These are phyloP conservation scores for Dactylella cylindrospora DNA, from an alignment of 2,329 filamentous ascomycete species.

Conservation along the genomic window DNA sequence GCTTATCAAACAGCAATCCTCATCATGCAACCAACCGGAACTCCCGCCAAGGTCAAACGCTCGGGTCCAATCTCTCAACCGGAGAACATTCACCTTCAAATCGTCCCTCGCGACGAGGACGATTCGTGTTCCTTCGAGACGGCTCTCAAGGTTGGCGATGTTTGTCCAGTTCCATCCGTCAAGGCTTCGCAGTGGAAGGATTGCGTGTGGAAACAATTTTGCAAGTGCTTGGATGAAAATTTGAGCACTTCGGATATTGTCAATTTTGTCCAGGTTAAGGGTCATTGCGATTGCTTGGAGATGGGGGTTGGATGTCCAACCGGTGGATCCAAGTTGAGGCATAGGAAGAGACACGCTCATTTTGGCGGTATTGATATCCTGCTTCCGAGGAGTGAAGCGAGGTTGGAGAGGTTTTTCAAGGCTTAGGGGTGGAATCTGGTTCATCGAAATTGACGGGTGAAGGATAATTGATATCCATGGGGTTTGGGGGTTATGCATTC, in stretches of 20 bases:
- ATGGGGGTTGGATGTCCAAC: slow-evolving; percentile 18
- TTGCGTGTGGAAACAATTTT: slow-evolving; percentile 40
- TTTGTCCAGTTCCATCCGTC: slow-evolving; percentile 15
- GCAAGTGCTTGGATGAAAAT: slow-evolving; percentile 27
- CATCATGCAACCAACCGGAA: too few species aligned
- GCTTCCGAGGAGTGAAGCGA: slow-evolving; percentile 12
- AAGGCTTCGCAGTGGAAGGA: slow-evolving; percentile 22
- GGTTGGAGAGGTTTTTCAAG: neutral
- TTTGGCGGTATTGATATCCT: slow-evolving; percentile 8
- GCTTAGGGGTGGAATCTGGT: too few species aligned
- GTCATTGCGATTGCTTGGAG: slow-evolving; percentile 35
- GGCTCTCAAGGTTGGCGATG: slow-evolving; percentile 14
- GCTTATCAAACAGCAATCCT: neutral
- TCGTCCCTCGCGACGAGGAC: neutral
- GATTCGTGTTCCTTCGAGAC: slow-evolving; percentile 14
- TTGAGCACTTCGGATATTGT: slow-evolving; percentile 22
- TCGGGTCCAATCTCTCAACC: too few species aligned
- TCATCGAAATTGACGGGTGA: too few species aligned
- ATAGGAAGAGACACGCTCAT: slow-evolving; percentile 10
- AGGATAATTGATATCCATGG: too few species aligned
- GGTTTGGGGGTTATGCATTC: too few species aligned
- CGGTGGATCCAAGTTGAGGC: slow-evolving; percentile 1
- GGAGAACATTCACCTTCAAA: neutral
- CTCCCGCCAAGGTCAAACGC: too few species aligned
- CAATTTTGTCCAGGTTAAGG: slow-evolving; percentile 35